Percentiles rank a stretch among this genome's conserved stretches.
Evolutionary conservation across 73 alveolate genomes (phyloP).

Genomic region (Paramecium sexaurelia): DNA sequence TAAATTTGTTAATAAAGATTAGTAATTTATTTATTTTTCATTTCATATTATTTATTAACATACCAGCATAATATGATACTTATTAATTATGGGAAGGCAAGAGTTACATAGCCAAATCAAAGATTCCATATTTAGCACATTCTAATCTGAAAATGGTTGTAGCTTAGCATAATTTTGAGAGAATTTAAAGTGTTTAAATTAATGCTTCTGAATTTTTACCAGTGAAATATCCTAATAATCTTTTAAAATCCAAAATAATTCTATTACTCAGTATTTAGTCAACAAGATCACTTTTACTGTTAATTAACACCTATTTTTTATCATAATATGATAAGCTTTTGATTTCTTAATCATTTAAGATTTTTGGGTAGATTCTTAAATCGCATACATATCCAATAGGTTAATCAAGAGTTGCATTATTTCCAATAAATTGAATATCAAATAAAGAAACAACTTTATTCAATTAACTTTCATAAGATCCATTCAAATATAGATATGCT

Average conservation of each 20-base stretch:
- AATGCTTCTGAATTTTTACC: background rate
- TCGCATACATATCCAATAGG: constrained; percentile 57
- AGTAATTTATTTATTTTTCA: background rate
- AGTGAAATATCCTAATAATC: background rate
- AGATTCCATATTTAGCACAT: background rate
- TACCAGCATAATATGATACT: background rate
- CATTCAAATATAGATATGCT: constrained; percentile 41
- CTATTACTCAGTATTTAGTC: background rate
- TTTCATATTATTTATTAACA: constrained; percentile 18
- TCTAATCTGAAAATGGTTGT: constrained; percentile 27
- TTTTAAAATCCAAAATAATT: background rate
- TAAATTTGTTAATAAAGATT: too few species aligned
- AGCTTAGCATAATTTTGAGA: constrained; percentile 11
- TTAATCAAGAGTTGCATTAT: background rate
- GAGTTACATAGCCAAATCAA: background rate
- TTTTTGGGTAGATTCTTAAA: constrained; percentile 36
- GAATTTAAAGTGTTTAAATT: background rate
- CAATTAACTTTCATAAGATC: background rate
- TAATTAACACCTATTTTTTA: background rate
- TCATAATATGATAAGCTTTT: constrained; percentile 17
- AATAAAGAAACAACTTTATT: background rate
- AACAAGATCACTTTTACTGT: background rate
- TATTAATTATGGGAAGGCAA: background rate
- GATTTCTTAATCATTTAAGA: background rate
- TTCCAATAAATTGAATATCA: constrained; percentile 37